These are phyloP conservation scores for Xerocomellus amylosporus DNA, from an alignment of 768 basidiomycete genomes.

Conservation along the genomic window DNA sequence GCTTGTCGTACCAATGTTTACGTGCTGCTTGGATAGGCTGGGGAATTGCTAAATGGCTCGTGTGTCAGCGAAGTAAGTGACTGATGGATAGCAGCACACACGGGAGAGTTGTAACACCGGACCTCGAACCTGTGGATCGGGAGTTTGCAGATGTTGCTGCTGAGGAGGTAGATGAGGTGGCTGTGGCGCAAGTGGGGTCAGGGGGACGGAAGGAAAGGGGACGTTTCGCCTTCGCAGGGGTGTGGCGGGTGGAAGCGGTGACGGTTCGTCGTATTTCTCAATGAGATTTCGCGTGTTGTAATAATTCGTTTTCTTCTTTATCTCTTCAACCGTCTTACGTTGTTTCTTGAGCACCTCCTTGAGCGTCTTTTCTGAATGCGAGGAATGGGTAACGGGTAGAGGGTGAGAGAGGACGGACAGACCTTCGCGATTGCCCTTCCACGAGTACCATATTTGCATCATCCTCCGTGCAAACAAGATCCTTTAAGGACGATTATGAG, in stretches of 20 bases:
- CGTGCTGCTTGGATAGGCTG: slow-evolving; percentile 48
- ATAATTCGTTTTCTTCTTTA: slow-evolving; percentile 97
- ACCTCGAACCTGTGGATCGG: slow-evolving; percentile 20
- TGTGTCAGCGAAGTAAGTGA: slow-evolving; percentile 9
- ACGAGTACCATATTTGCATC: slow-evolving; percentile 79
- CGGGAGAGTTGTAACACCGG: slow-evolving; percentile 40
- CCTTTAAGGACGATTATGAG: slow-evolving; percentile 32
- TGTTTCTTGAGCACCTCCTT: slow-evolving; percentile 73
- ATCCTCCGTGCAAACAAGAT: slow-evolving; percentile 77
- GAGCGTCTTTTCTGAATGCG: slow-evolving; percentile 68
- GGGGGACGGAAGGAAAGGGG: slow-evolving; percentile 28
- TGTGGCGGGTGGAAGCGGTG: slow-evolving; percentile 32
- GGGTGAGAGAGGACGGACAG: background rate
- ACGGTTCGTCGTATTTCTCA: slow-evolving; percentile 79
- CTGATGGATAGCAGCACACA: slow-evolving; percentile 23
- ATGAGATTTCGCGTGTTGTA: slow-evolving; percentile 88
- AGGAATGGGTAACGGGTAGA: background rate
- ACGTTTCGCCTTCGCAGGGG: slow-evolving; percentile 44
- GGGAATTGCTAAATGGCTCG: slow-evolving; percentile 32
- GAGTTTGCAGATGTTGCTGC: slow-evolving; percentile 20
- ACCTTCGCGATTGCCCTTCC: slow-evolving; percentile 83
- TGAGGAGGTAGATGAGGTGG: slow-evolving; percentile 15
- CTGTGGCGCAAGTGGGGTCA: slow-evolving; percentile 34
- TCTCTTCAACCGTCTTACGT: slow-evolving; percentile 85
- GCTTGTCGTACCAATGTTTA: slow-evolving; percentile 82